Evolutionary conservation across 2,329 filamentous ascomycete species (phyloP).

Genomic region (Alternaria atra): DNA sequence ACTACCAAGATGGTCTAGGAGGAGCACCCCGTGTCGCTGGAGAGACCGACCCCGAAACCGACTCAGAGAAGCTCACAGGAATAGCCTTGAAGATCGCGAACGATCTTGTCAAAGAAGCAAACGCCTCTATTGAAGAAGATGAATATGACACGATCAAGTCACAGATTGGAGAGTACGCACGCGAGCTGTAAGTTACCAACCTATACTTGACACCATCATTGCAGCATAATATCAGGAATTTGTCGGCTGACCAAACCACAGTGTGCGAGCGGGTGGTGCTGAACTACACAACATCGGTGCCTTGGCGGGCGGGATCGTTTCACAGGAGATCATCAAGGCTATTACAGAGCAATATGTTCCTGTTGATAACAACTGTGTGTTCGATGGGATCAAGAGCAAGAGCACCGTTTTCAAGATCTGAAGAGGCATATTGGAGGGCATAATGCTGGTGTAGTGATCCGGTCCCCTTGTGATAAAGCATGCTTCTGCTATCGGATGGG

Average conservation of each 20-base stretch:
- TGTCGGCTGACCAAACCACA: constrained; percentile 28
- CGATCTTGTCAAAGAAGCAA: constrained; percentile 54
- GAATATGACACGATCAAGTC: constrained; percentile 52
- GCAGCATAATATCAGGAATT: not conserved
- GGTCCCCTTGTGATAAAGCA: not conserved
- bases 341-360: constrained; percentile 75
- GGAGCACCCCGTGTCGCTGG: constrained; percentile 51
- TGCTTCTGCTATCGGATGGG: not conserved
- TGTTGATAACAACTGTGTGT: constrained; percentile 70
- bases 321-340: constrained; percentile 95
- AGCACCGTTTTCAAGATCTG: constrained; percentile 61
- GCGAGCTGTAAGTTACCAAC: constrained; percentile 54
- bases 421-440: not conserved
- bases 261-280: constrained; percentile 77
- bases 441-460: not conserved
- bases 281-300: constrained; percentile 95
- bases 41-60: constrained; percentile 39
- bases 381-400: constrained; percentile 68
- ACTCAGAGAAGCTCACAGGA: constrained; percentile 53
- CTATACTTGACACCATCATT: not conserved
- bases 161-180: constrained; percentile 48
- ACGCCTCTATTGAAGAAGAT: constrained; percentile 52
- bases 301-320: constrained; percentile 87
- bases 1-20: constrained; percentile 47
- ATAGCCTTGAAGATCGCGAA: constrained; percentile 56